These are phyloP conservation scores for Stygiomarasmius scandens DNA, from an alignment of 1,284 basidiomycete genomes.

Conservation along the genomic window DNA sequence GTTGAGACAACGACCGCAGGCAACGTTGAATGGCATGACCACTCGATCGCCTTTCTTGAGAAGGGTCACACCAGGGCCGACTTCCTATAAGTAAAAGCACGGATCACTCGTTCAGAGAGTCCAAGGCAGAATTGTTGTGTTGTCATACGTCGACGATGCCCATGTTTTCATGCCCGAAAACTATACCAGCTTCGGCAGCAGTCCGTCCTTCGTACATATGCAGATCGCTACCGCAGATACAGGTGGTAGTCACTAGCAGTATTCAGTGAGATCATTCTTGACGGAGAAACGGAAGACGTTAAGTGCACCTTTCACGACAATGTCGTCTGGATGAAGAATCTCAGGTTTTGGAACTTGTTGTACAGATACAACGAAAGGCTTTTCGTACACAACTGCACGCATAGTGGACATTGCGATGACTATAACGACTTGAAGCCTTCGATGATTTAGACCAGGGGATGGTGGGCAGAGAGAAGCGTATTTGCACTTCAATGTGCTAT, in stretches of 20 bases:
- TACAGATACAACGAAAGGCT: conserved; percentile 48
- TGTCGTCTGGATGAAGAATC: conserved; percentile 52
- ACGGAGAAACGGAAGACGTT: not conserved
- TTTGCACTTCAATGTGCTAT: too few species aligned
- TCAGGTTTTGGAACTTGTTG: conserved; percentile 46
- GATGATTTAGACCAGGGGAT: not conserved
- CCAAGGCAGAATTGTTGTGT: not conserved
- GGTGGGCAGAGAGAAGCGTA: not conserved
- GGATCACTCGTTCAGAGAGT: not conserved
- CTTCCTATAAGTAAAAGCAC: conserved; percentile 32
- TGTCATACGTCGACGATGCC: conserved; percentile 46
- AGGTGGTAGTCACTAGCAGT: conserved; percentile 49
- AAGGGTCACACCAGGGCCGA: conserved; percentile 43
- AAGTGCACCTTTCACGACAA: conserved; percentile 47
- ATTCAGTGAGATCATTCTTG: not conserved
- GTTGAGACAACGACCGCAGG: conserved; percentile 55
- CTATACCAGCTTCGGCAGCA: conserved; percentile 48
- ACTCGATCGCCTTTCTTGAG: conserved; percentile 54
- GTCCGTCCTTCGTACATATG: conserved; percentile 62
- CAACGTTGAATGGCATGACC: conserved; percentile 60
- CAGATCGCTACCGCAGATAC: conserved; percentile 55
- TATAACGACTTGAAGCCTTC: too few species aligned
- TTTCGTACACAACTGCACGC: conserved; percentile 55
- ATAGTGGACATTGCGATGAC: conserved; percentile 37
- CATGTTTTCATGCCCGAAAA: conserved; percentile 60